Percentiles rank a stretch among this genome's conserved stretches.
These are phyloP conservation scores for Salix udensis DNA, from an alignment of 345 rosid genomes.

Conservation along the genomic window DNA sequence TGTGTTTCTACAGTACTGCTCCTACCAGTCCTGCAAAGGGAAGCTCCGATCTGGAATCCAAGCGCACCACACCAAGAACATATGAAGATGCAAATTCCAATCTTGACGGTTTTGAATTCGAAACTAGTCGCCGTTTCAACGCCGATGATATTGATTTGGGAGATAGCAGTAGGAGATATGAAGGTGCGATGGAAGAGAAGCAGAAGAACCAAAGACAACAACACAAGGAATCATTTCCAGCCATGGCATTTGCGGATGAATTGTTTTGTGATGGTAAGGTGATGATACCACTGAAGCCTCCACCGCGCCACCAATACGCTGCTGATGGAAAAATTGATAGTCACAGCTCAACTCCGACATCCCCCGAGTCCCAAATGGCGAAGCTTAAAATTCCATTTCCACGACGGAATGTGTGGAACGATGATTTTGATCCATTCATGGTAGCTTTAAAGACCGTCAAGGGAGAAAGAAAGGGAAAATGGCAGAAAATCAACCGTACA, in stretches of 20 bases:
- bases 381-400: slow-evolving; percentile 22
- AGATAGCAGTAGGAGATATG: too few species aligned
- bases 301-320: slow-evolving; percentile 27
- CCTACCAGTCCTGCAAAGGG: slow-evolving; percentile 25
- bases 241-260: slow-evolving; percentile 59
- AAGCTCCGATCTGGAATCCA: neutral
- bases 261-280: slow-evolving; percentile 45
- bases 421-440: slow-evolving; percentile 56
- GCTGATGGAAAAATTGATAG: neutral
- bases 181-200: neutral
- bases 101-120: slow-evolving; percentile 33
- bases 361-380: slow-evolving; percentile 17
- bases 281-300: slow-evolving; percentile 43
- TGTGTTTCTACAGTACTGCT: slow-evolving; percentile 24
- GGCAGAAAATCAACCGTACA: slow-evolving; percentile 12
- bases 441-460: slow-evolving; percentile 46
- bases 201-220: neutral
- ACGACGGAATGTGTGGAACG: slow-evolving; percentile 41
- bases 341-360: slow-evolving; percentile 6
- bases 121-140: slow-evolving; percentile 24
- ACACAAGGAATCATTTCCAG: slow-evolving; percentile 24
- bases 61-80: slow-evolving; percentile 12
- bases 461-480: slow-evolving; percentile 19
- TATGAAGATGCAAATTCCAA: slow-evolving; percentile 7
- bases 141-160: neutral